Percentiles rank a stretch among this genome's conserved stretches.
phyloP scores from a whole-genome alignment of 495 filamentous ascomycete genomes.

The Daldinia childiae region DNA sequence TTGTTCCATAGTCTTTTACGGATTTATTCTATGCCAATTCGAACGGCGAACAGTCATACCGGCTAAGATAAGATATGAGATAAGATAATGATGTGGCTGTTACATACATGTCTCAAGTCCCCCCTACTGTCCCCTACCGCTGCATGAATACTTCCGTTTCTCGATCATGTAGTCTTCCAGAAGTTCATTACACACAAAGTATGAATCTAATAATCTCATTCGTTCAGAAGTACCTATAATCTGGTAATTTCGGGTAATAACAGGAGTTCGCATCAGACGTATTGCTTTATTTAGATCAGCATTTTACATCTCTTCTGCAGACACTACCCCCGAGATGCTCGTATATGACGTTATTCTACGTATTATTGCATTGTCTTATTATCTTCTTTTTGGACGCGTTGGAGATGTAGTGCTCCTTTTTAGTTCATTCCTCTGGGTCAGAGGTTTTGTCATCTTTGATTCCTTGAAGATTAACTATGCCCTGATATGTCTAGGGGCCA shows the following conservation, averaged over 20 bases:
- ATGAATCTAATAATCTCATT: not conserved
- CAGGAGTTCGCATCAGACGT: not conserved
- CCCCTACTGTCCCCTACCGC: too few species aligned
- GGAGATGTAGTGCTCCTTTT: constrained; percentile 22
- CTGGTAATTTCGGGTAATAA: not conserved
- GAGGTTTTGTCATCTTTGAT: not conserved
- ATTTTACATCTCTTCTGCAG: constrained; percentile 2
- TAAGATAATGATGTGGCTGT: constrained; percentile 20
- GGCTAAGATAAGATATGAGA: constrained; percentile 23
- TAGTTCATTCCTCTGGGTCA: constrained; percentile 16
- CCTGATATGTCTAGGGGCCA: not conserved
- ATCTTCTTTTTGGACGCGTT: constrained; percentile 20
- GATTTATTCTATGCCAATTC: not conserved
- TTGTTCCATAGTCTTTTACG: not conserved
- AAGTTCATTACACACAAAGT: not conserved
- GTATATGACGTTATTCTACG: constrained; percentile 20
- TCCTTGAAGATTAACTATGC: constrained; percentile 1
- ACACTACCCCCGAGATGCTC: constrained; percentile 12
- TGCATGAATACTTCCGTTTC: not conserved
- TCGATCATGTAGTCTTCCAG: not conserved
- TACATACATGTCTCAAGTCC: constrained; percentile 1
- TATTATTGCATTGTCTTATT: constrained; percentile 24
- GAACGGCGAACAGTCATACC: not conserved
- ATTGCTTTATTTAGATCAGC: not conserved
- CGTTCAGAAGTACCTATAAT: not conserved